These are phyloP conservation scores for Phytophthora palmivora DNA, from an alignment of 352 stramenopile genomes.

Conservation along the genomic window DNA sequence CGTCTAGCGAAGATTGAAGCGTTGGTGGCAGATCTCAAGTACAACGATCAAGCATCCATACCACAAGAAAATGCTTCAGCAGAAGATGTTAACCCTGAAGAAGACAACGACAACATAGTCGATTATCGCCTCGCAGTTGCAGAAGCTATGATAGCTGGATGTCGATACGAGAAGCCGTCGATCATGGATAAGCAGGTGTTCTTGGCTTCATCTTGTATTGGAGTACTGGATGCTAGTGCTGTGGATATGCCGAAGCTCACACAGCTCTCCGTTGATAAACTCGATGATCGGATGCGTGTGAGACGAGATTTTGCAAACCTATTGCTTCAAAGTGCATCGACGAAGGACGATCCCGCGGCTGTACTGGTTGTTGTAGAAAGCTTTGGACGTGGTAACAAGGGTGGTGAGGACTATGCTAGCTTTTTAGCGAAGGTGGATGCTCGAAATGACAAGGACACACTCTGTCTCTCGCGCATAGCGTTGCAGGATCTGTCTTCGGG, in stretches of 20 bases:
- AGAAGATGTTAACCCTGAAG: neutral
- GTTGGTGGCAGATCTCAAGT: slow-evolving; percentile 26
- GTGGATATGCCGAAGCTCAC: slow-evolving; percentile 6
- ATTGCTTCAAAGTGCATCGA: slow-evolving; percentile 32
- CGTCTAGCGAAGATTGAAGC: slow-evolving; percentile 35
- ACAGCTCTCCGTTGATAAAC: slow-evolving; percentile 13
- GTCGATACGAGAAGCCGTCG: slow-evolving; percentile 22
- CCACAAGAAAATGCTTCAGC: neutral
- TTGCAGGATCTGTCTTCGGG: slow-evolving; percentile 53
- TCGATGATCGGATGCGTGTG: slow-evolving; percentile 40
- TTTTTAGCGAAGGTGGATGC: slow-evolving; percentile 4
- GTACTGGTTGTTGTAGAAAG: slow-evolving; percentile 11
- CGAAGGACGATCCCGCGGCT: slow-evolving; percentile 5
- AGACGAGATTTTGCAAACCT: slow-evolving; percentile 41
- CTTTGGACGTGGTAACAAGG: slow-evolving; percentile 19
- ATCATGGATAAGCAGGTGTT: slow-evolving; percentile 1
- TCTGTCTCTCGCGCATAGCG: slow-evolving; percentile 44
- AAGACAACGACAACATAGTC: neutral
- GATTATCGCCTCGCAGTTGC: slow-evolving; percentile 32
- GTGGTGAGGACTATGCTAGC: slow-evolving; percentile 19
- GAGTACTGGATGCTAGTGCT: slow-evolving; percentile 17
- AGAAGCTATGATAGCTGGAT: slow-evolving; percentile 31
- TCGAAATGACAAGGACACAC: slow-evolving; percentile 9
- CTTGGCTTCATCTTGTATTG: slow-evolving; percentile 19
- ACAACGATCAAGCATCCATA: neutral